These are phyloP conservation scores for Triticum dicoccoides DNA, from an alignment of 176 grass and related monocot genomes.

Conservation along the genomic window DNA sequence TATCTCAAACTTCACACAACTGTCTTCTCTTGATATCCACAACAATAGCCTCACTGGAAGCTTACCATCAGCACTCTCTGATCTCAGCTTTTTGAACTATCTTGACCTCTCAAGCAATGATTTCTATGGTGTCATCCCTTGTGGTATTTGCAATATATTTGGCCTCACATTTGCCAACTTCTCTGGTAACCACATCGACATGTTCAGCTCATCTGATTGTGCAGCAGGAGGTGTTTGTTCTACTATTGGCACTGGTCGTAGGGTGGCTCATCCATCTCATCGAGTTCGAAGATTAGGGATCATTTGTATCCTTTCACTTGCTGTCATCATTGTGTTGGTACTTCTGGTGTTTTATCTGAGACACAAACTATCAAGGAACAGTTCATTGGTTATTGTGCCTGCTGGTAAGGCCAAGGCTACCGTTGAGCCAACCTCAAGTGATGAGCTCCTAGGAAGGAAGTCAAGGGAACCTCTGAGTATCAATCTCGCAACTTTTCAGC, in stretches of 20 bases:
- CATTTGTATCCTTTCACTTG: constrained; percentile 43
- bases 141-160: constrained; percentile 68
- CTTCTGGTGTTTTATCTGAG: constrained; percentile 48
- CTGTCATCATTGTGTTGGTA: constrained; percentile 30
- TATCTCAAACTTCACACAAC: constrained; percentile 79
- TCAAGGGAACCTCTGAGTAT: constrained; percentile 84
- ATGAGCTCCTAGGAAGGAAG: constrained; percentile 85
- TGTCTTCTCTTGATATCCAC: constrained; percentile 85
- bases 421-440: constrained; percentile 71
- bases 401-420: constrained; percentile 52
- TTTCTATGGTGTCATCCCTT: constrained; percentile 70
- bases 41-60: constrained; percentile 71
- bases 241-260: constrained; percentile 21
- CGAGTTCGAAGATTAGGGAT: constrained; percentile 31
- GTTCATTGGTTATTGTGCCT: constrained; percentile 38
- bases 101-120: constrained; percentile 85
- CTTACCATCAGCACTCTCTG: constrained; percentile 64
- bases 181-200: constrained; percentile 64
- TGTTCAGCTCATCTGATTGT: constrained; percentile 57
- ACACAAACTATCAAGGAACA: constrained; percentile 48
- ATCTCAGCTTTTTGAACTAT: constrained; percentile 74
- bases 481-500: constrained; percentile 93
- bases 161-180: constrained; percentile 77
- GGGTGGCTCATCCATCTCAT: constrained; percentile 35
- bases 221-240: constrained; percentile 43